Conservation (phyloP, 2,329 filamentous ascomycete genomes). For the Exserohilum rostratum region DNA sequence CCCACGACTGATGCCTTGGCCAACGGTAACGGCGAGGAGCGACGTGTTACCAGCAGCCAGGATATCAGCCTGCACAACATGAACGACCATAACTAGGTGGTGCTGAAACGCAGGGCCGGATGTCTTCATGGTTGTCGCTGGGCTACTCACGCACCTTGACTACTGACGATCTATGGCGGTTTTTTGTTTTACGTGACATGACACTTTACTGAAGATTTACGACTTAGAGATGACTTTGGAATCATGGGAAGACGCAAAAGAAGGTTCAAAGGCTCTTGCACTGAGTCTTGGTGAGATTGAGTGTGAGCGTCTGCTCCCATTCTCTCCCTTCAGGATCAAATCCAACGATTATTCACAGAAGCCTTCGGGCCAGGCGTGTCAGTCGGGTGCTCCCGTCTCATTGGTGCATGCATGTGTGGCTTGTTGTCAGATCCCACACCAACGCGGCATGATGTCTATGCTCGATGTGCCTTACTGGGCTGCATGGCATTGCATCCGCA, state of each 20-base stretch:
- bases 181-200: constrained; percentile 1
- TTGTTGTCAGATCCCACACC: not conserved
- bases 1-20: constrained; percentile 22
- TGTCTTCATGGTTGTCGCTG: not conserved
- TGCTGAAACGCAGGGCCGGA: not conserved
- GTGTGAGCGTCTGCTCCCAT: constrained; percentile 2
- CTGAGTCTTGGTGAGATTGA: constrained; percentile 9
- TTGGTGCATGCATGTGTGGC: constrained; percentile 5
- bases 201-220: constrained; percentile 8
- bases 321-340: constrained; percentile 10
- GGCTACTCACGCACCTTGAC: not conserved
- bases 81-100: constrained; percentile 45
- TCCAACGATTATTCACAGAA: constrained; percentile 10
- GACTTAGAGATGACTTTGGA: constrained; percentile 2
- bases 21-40: constrained; percentile 30
- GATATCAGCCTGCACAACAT: constrained; percentile 68
- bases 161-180: not conserved
- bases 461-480: constrained; percentile 2
- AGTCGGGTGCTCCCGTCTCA: constrained; percentile 8
- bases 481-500: constrained; percentile 2
- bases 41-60: constrained; percentile 54
- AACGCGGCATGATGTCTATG: not conserved
- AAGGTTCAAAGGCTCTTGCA: not conserved
- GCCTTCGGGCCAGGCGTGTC: constrained; percentile 5
- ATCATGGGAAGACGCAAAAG: constrained; percentile 2